A percentile compares a stretch with the other conserved stretches of the same genome.
Evolutionary conservation across 441 rosid species (phyloP).

Genomic region (Cnidoscolus chayamansa): DNA sequence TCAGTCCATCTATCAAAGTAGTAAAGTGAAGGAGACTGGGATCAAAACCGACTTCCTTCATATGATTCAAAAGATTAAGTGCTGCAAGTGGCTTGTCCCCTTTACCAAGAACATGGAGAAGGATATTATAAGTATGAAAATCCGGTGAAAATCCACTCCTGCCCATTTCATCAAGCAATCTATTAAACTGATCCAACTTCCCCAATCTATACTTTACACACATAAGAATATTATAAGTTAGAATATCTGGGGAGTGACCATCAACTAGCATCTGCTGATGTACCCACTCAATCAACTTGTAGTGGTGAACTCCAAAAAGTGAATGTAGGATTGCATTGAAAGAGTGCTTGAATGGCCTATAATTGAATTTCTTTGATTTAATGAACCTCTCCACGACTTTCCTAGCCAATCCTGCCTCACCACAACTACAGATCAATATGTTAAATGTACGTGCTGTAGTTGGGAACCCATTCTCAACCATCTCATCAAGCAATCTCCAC

Average conservation of each 20-base stretch:
- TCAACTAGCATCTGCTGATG: conserved; percentile 67
- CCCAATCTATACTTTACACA: conserved; percentile 75
- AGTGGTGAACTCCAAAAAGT: conserved; percentile 54
- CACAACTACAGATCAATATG: conserved; percentile 71
- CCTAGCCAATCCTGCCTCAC: conserved; percentile 68
- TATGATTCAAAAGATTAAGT: conserved; percentile 64
- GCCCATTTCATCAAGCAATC: conserved; percentile 77
- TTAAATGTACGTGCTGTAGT: conserved; percentile 78
- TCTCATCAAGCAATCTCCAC: conserved; percentile 85
- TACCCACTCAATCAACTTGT: conserved; percentile 89
- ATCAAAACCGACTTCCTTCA: conserved; percentile 65
- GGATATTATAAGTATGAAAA: conserved; percentile 74
- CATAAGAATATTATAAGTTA: conserved; percentile 71
- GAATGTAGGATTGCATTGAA: conserved; percentile 71
- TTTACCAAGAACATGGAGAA: conserved; percentile 75
- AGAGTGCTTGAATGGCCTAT: conserved; percentile 72
- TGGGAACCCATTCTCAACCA: conserved; percentile 71
- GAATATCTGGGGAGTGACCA: conserved; percentile 54
- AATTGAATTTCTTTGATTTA: conserved; percentile 67
- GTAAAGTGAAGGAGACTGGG: conserved; percentile 78
- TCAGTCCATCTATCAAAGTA: conserved; percentile 78
- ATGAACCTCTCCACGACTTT: conserved; percentile 74
- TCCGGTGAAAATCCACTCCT: conserved; percentile 65
- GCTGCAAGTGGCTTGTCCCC: conserved; percentile 80
- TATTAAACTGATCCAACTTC: conserved; percentile 54